Evolutionary conservation across 495 filamentous ascomycete species (phyloP).

Genomic region (Penicillium manginii): DNA sequence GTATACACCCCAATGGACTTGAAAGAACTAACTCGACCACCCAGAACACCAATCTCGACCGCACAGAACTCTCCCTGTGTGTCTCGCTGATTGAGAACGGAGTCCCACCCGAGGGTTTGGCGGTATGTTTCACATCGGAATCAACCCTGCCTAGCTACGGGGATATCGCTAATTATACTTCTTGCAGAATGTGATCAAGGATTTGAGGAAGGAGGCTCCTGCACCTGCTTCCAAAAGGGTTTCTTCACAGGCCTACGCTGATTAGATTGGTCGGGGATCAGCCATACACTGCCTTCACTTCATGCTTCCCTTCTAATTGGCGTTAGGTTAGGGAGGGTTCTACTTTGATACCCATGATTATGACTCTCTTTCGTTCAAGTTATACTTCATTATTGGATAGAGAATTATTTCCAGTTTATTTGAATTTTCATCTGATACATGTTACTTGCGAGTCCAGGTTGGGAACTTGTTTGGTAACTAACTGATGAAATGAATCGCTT

Average conservation of each 20-base stretch:
- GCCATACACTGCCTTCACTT: neutral
- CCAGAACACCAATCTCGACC: constrained; percentile 91
- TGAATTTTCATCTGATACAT: no score
- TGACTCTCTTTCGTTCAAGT: neutral
- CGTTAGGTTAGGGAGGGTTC: neutral
- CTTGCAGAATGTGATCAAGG: constrained; percentile 69
- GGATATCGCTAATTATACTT: neutral
- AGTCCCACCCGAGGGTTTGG: constrained; percentile 92
- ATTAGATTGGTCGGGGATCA: constrained; percentile 16
- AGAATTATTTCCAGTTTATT: neutral
- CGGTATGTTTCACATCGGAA: constrained; percentile 57
- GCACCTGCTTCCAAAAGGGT: constrained; percentile 14
- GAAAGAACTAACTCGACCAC: neutral
- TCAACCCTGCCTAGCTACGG: neutral
- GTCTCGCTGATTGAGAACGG: constrained; percentile 97
- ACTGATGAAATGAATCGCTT: neutral
- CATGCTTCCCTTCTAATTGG: neutral
- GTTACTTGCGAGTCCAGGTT: neutral
- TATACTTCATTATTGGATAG: neutral
- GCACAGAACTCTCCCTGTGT: constrained; percentile 87
- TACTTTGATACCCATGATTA: constrained; percentile 1
- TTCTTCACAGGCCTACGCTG: constrained; percentile 21
- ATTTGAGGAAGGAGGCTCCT: constrained; percentile 64
- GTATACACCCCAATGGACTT: neutral
- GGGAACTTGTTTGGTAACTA: neutral